Evolutionary conservation across 2,329 filamentous ascomycete species (phyloP), one percentile per base, ranked within the genome.

Genomic region (Xylariaceae sp.): DNA sequence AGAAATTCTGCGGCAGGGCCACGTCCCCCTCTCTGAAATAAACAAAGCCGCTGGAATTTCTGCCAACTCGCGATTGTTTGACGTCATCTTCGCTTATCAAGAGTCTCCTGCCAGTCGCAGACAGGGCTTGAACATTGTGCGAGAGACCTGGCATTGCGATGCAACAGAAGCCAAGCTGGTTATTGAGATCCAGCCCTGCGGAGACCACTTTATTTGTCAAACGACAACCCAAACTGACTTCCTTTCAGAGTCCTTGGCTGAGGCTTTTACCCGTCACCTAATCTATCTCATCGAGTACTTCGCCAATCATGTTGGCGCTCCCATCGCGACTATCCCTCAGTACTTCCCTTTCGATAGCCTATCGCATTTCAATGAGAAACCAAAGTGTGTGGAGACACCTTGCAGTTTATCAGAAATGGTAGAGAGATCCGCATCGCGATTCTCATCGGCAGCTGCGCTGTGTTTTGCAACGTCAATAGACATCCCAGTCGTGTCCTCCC

Each of bases 31-130:
- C 2, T 76, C 84, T 1, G 85, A 92, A 2, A 90, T 96, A 62
- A 88, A 86, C 66, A 85, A 82, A 63, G 73, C 82, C 1, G 83
- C 81, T 3, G 82, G 80, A 0, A 58, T 88, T 1, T 74, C 79
- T 24, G 78, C 85, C 0, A 77, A 81, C 1, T 79, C 84, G 34
- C 74, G 75, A 1, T 73, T 96, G 0, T 96, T 94, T 64, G 90
- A 96, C 64, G 82, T 87, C 0, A 76, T 96, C 0, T 88, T 96
- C 66, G 87, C 93, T 0, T 97, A 93, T 79, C 93, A 97, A 66
- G 88, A 96, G 68, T 89, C 87, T 0, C 76, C 89, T 1, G 74
- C 77, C 68, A 75, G 65, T 65, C 66, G 61, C 23, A 47, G 48
- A 37, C 16, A 61, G 26, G 28, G 39, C 1, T 58, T 62, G 1